Conservation (phyloP, 2,329 filamentous ascomycete genomes). For the Botrytis elliptica region DNA sequence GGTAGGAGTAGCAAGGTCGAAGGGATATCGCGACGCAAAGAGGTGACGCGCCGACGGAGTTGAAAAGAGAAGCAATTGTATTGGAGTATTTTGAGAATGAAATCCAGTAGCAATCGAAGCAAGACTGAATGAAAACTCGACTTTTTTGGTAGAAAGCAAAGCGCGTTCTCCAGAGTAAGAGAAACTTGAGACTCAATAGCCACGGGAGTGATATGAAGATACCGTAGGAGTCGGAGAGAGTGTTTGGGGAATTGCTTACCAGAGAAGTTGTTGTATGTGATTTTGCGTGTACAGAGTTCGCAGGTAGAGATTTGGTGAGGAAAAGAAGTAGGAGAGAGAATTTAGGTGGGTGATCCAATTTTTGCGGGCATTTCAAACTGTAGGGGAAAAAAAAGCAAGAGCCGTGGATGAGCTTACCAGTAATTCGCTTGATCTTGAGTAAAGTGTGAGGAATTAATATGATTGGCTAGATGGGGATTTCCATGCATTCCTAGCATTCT, state of each 20-base stretch:
- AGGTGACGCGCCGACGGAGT: conserved; percentile 17
- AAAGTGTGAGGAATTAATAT: background rate
- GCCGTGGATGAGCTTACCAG: background rate
- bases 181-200: background rate
- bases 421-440: background rate
- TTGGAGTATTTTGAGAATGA: background rate
- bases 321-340: conserved; percentile 16
- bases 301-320: conserved; percentile 18
- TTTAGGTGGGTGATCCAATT: conserved; percentile 13
- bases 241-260: background rate
- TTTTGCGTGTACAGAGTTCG: conserved; percentile 16
- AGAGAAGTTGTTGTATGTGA: conserved; percentile 11
- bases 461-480: background rate
- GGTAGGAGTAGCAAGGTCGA: background rate
- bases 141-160: background rate
- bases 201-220: background rate
- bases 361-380: conserved; percentile 17
- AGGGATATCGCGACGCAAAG: conserved; percentile 6
- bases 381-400: conserved; percentile 13
- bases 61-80: conserved; percentile 18
- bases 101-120: background rate
- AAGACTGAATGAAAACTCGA: background rate
- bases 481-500: conserved; percentile 3
- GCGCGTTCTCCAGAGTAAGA: background rate
- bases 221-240: background rate